phyloP scores from a whole-genome alignment of 148 eudicot genomes.

The Vaccinium corymbosum region DNA sequence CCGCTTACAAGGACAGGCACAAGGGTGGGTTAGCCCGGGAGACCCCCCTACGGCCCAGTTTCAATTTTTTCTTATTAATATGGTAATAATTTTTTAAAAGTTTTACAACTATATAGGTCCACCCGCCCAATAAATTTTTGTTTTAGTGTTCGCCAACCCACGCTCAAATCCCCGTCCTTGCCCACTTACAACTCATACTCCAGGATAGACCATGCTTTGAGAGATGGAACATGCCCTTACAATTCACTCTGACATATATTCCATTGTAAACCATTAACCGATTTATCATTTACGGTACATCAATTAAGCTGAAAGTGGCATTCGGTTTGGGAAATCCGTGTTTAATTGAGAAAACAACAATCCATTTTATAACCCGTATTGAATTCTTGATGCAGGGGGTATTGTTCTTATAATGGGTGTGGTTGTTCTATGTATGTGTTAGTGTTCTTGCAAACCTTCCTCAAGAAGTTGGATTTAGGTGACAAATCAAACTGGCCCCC shows the following conservation, averaged over 20 bases:
- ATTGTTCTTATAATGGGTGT: background rate
- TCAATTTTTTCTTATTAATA: too few relatives aligned
- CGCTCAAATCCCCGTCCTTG: too few relatives aligned
- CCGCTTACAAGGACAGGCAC: too few relatives aligned
- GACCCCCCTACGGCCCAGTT: too few relatives aligned
- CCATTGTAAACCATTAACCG: background rate
- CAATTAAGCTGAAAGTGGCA: background rate
- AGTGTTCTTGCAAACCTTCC: constrained; percentile 7
- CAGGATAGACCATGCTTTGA: background rate
- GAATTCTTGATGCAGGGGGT: constrained; percentile 12
- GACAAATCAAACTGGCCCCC: background rate
- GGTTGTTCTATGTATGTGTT: constrained; percentile 1
- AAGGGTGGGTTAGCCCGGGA: too few relatives aligned
- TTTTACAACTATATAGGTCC: too few relatives aligned
- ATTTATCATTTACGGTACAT: background rate
- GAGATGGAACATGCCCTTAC: background rate
- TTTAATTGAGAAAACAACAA: background rate
- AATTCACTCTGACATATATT: background rate
- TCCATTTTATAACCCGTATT: background rate
- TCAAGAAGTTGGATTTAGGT: background rate
- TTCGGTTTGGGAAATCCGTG: background rate
- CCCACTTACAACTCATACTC: background rate
- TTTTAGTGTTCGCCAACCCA: too few relatives aligned
- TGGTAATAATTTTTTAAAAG: too few relatives aligned
- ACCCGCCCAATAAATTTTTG: too few relatives aligned